Evolutionary conservation across 2,329 filamentous ascomycete species (phyloP), one percentile per base, ranked within the genome.

Genomic region (Aspergillus unguis): DNA sequence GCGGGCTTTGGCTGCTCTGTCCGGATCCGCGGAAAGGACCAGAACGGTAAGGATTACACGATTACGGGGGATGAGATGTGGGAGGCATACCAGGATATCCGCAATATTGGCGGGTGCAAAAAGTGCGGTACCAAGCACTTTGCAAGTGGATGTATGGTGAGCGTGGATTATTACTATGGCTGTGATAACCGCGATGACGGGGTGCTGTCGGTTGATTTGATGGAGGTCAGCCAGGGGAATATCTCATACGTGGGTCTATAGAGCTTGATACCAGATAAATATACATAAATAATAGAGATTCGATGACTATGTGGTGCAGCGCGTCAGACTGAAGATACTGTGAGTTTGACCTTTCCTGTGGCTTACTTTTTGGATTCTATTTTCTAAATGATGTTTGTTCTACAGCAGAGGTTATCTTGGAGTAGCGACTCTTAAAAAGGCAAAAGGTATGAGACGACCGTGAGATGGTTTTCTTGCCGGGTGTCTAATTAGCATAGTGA

Each of bases 71-170:
- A 47, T 28, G 44, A 47, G 32, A 47, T 59, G 27, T 59, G 54
- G 57, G 48, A 58, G 25, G 53, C 52, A 23, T 58, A 58, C 46
- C 53, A 58, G 40, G 54, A 55, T 26, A 60, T 56, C 46, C 47
- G 49, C 11, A 53, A 56, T 2, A 48, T 56, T 35, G 52, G 48
- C 10, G 55, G 56, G n/a, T 56, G 53, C 48, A 48, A 35, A 17
- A 59, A 53, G 27, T 59, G 57, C 45, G 57, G 55, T n/a, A 49
- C 50, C 7, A 55, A 38, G 23, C 48, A 53, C 28, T 44, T 44
- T 36, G 55, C 42, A 28, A 50, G 56, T 32, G 55, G 55, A 28
- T 56, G 57, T 53, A 37, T 58, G 52, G 42, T 58, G 23, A 58
- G 49, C 29, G 54, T 59, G 17, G 48, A 59, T 44, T 59, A 59